Evolutionary conservation across 208 protist genomes (phyloP).

Genomic region (Trypanosoma scelopori): DNA sequence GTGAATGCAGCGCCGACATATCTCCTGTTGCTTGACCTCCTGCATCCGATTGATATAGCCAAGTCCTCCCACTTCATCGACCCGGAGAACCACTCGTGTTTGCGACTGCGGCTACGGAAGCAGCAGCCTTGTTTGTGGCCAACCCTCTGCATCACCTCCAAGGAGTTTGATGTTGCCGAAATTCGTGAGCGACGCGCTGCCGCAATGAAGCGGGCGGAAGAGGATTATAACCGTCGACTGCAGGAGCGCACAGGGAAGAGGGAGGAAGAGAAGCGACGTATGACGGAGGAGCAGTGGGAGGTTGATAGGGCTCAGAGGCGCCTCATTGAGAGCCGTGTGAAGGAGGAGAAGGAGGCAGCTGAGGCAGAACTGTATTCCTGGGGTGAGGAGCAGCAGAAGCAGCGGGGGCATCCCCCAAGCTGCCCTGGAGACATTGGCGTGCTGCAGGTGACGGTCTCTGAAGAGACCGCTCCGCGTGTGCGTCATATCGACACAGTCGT

Average conservation of each 20-base stretch:
- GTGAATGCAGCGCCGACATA: constrained; percentile 85
- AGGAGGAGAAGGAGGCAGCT: constrained; percentile 59
- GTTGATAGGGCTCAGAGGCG: constrained; percentile 81
- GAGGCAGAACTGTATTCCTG: constrained; percentile 77
- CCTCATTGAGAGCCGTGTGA: constrained; percentile 71
- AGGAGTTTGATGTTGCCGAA: constrained; percentile 16
- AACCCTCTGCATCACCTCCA: constrained; percentile 45
- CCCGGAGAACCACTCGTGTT: constrained; percentile 28
- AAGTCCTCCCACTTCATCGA: constrained; percentile 63
- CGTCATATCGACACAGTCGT: constrained; percentile 74
- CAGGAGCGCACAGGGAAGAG: constrained; percentile 61
- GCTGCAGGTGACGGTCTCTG: neutral
- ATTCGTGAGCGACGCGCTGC: constrained; percentile 64
- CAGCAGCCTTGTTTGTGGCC: constrained; percentile 50
- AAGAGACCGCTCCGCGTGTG: constrained; percentile 35
- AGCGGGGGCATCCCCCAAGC: constrained; percentile 1
- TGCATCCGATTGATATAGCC: constrained; percentile 61
- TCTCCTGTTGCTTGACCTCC: constrained; percentile 83
- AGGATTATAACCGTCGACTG: constrained; percentile 74
- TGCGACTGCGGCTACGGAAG: constrained; percentile 78
- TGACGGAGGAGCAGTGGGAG: constrained; percentile 90
- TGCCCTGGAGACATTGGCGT: constrained; percentile 22
- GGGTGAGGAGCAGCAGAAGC: constrained; percentile 42
- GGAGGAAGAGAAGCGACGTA: constrained; percentile 78
- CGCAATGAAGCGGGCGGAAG: constrained; percentile 63